These are phyloP conservation scores for Saturnispora gosingensis DNA, from an alignment of 805 yeast genomes.

Conservation along the genomic window DNA sequence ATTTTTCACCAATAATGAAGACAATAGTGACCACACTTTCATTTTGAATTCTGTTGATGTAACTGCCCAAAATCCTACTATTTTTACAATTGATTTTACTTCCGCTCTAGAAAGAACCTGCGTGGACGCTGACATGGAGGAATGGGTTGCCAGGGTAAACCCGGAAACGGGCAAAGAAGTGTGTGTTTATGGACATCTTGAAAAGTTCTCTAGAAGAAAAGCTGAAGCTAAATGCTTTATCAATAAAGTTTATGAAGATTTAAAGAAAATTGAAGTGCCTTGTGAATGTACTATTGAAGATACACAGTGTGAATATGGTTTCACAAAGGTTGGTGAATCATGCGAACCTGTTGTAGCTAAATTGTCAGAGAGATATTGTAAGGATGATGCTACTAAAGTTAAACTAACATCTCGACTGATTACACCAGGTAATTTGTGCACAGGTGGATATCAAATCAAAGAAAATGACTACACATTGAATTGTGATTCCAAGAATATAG, in stretches of 20 bases:
- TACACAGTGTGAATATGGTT: slow-evolving; percentile 60
- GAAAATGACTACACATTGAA: slow-evolving; percentile 24
- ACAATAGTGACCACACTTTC: slow-evolving; percentile 59
- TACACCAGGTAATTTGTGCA: slow-evolving; percentile 24
- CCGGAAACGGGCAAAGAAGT: slow-evolving; percentile 26
- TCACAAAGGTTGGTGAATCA: slow-evolving; percentile 28
- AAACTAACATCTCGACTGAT: slow-evolving; percentile 19
- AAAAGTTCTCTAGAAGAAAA: slow-evolving; percentile 55
- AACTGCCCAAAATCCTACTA: slow-evolving; percentile 13
- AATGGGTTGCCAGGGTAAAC: slow-evolving; percentile 44
- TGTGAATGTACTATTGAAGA: slow-evolving; percentile 62
- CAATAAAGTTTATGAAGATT: slow-evolving; percentile 36
- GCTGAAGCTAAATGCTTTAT: slow-evolving; percentile 56
- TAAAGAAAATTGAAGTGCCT: slow-evolving; percentile 38
- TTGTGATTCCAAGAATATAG: slow-evolving; percentile 27
- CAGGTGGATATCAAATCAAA: slow-evolving; percentile 16
- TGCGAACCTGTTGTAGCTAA: slow-evolving; percentile 35
- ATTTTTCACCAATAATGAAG: slow-evolving; percentile 40
- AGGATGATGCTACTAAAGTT: slow-evolving; percentile 13
- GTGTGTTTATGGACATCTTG: slow-evolving; percentile 65
- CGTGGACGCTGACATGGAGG: slow-evolving; percentile 50
- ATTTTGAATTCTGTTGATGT: slow-evolving; percentile 37
- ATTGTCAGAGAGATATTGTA: slow-evolving; percentile 18
- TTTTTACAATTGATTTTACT: slow-evolving; percentile 44
- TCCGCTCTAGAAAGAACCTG: slow-evolving; percentile 42